Conservation (phyloP, 2,329 filamentous ascomycete genomes). For the Venturia oleaginea region DNA sequence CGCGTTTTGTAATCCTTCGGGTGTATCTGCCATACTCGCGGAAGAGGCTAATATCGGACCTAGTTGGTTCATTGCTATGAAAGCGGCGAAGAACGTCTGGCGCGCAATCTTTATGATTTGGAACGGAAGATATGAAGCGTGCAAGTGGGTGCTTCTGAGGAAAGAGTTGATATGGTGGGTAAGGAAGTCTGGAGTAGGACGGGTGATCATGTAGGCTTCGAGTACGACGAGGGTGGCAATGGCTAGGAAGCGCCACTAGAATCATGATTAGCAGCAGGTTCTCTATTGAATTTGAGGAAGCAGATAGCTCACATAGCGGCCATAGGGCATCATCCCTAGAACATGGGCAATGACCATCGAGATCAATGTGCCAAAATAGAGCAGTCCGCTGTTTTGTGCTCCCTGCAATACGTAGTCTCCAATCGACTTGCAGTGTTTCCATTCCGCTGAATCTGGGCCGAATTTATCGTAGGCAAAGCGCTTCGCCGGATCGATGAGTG, state of each 20-base stretch:
- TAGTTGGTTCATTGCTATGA: conserved; percentile 15
- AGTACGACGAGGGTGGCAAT: conserved; percentile 46
- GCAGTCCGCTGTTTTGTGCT: conserved; percentile 49
- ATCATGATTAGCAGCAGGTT: neutral
- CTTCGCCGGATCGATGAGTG: conserved; percentile 63
- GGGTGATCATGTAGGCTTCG: conserved; percentile 49
- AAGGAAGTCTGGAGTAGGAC: conserved; percentile 38
- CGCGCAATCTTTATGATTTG: conserved; percentile 70
- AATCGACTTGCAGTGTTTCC: conserved; percentile 57
- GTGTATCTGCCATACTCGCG: conserved; percentile 1
- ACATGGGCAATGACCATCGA: conserved; percentile 54
- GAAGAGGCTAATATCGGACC: conserved; percentile 2
- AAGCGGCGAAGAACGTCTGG: conserved; percentile 62
- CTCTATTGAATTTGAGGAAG: neutral
- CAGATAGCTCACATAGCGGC: conserved; percentile 38
- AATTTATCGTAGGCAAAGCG: conserved; percentile 88
- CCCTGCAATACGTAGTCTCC: conserved; percentile 65
- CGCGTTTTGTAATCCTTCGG: conserved; percentile 43
- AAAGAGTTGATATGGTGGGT: conserved; percentile 40
- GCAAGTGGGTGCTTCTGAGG: conserved; percentile 31
- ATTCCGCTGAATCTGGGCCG: conserved; percentile 60
- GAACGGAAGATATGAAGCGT: conserved; percentile 69
- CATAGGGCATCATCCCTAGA: conserved; percentile 60
- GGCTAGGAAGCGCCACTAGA: conserved; percentile 39
- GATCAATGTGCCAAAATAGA: conserved; percentile 51